phyloP scores from a whole-genome alignment of 78 protist species.

The Corallochytrium limacisporum region DNA sequence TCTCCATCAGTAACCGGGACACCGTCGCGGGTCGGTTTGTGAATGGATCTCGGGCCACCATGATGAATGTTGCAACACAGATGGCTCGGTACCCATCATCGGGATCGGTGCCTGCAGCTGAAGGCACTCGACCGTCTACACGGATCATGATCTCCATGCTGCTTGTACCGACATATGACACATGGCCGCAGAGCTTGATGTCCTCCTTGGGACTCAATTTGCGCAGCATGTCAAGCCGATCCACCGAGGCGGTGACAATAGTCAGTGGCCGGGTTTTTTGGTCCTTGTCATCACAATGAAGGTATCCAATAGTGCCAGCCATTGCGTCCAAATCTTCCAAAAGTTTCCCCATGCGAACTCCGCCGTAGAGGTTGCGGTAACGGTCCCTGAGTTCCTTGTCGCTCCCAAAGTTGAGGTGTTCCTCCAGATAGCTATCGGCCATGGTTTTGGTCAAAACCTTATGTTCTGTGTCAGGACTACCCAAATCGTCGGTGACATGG shows the following conservation, averaged over 20 bases:
- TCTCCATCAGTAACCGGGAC: neutral
- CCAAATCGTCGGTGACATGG: no score
- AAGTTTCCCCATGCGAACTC: neutral
- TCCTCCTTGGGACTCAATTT: neutral
- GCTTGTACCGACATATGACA: neutral
- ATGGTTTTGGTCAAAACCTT: neutral
- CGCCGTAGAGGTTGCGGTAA: neutral
- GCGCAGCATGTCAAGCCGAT: neutral
- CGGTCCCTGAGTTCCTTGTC: neutral
- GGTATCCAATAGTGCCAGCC: neutral
- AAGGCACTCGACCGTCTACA: neutral
- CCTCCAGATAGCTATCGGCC: neutral
- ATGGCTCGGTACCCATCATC: neutral
- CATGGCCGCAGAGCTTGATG: neutral
- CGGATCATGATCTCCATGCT: slow-evolving; percentile 1
- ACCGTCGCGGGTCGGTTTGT: neutral
- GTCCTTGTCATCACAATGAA: neutral
- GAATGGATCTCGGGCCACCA: slow-evolving; percentile 8
- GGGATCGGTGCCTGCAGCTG: neutral
- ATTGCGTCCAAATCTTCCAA: slow-evolving; percentile 11
- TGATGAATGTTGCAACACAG: neutral
- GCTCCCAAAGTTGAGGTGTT: neutral
- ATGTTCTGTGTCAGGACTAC: no score
- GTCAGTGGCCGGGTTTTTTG: neutral
- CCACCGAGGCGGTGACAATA: slow-evolving; percentile 13